A percentile compares a stretch with the other conserved stretches of the same genome.
Evolutionary conservation across 2,329 filamentous ascomycete species (phyloP).

Genomic region (Alternaria sp.): DNA sequence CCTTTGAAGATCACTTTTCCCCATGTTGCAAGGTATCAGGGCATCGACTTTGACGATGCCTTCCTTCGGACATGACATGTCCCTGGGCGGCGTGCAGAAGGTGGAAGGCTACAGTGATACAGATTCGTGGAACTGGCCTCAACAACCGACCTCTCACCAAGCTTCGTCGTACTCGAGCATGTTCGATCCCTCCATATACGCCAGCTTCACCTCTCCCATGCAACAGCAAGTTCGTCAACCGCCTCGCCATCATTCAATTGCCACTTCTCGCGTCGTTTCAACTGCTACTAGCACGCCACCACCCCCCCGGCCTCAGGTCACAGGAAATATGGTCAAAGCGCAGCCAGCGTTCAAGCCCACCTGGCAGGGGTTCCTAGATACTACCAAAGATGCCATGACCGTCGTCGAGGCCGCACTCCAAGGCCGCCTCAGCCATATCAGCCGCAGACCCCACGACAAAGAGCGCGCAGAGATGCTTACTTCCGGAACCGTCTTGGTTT

Average conservation of each 20-base stretch:
- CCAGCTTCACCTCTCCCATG: slow-evolving; percentile 35
- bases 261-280: slow-evolving; percentile 40
- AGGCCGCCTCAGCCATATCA: slow-evolving; percentile 76
- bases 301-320: slow-evolving; percentile 39
- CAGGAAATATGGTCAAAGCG: slow-evolving; percentile 47
- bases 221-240: slow-evolving; percentile 33
- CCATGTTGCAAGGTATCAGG: slow-evolving; percentile 51
- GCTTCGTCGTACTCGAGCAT: slow-evolving; percentile 36
- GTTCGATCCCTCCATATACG: slow-evolving; percentile 46
- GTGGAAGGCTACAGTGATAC: slow-evolving; percentile 44
- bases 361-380: slow-evolving; percentile 72
- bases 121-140: slow-evolving; percentile 46
- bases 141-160: slow-evolving; percentile 36
- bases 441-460: slow-evolving; percentile 84
- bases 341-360: slow-evolving; percentile 65
- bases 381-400: slow-evolving; percentile 77
- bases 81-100: slow-evolving; percentile 44
- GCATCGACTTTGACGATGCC: slow-evolving; percentile 49
- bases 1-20: slow-evolving; percentile 22
- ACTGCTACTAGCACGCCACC: slow-evolving; percentile 42
- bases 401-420: slow-evolving; percentile 81
- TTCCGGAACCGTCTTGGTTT: slow-evolving; percentile 88
- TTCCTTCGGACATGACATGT: slow-evolving; percentile 48
- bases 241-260: slow-evolving; percentile 44
- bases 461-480: slow-evolving; percentile 79